Conservation (phyloP, 2,329 filamentous ascomycete genomes). For the Sporothrix humicola region DNA sequence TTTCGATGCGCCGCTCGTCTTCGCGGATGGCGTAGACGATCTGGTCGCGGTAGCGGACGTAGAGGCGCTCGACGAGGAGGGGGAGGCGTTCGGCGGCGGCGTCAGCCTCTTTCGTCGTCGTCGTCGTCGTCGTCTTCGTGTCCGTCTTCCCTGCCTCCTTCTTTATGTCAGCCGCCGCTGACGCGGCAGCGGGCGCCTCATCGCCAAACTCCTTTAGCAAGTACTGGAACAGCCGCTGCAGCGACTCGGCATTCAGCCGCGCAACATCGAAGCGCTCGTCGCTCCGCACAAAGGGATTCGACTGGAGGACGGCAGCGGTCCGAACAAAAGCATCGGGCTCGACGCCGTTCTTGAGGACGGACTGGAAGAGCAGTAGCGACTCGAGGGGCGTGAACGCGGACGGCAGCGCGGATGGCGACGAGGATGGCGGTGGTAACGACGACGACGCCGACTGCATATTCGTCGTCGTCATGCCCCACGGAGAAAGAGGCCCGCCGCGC, state of each 20-base stretch:
- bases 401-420: not conserved
- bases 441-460: not conserved
- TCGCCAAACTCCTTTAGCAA: conserved; percentile 71
- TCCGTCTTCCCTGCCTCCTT: conserved; percentile 51
- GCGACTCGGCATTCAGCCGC: conserved; percentile 76
- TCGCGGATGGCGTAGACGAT: conserved; percentile 73
- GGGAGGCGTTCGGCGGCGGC: conserved; percentile 65
- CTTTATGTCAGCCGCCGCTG: conserved; percentile 43
- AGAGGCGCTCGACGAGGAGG: conserved; percentile 73
- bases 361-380: conserved; percentile 46
- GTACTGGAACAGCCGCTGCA: conserved; percentile 78
- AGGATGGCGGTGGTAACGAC: no score
- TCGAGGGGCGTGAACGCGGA: conserved; percentile 46
- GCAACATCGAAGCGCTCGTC: conserved; percentile 73
- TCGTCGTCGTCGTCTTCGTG: conserved; percentile 73
- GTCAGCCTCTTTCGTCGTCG: not conserved
- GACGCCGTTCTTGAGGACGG: conserved; percentile 43
- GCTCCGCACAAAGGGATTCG: conserved; percentile 73
- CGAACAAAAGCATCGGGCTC: conserved; percentile 45
- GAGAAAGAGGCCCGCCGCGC: conserved; percentile 43
- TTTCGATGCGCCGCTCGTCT: conserved; percentile 71
- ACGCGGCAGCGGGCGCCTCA: conserved; percentile 55
- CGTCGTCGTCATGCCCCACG: conserved; percentile 46
- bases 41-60: conserved; percentile 73
- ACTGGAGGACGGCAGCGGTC: conserved; percentile 66